Conservation (phyloP, 2,329 filamentous ascomycete species). For the Fusarium lateritium region DNA sequence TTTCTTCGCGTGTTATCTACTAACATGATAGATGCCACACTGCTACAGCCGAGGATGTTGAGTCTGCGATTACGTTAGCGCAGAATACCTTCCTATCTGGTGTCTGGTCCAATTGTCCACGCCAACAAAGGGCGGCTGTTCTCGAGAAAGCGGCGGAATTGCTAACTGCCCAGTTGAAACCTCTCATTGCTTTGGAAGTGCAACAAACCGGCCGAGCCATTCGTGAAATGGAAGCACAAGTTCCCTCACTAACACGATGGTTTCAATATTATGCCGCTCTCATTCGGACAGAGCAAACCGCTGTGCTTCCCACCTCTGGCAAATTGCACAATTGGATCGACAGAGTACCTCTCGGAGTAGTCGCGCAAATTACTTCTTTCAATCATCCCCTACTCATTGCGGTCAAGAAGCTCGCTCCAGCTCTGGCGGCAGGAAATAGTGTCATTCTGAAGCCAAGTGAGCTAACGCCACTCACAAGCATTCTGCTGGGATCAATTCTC, state of each 20-base stretch:
- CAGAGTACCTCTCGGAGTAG: slow-evolving; percentile 70
- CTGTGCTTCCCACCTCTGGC: slow-evolving; percentile 75
- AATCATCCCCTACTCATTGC: slow-evolving; percentile 72
- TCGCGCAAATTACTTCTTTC: slow-evolving; percentile 70
- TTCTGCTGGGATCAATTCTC: slow-evolving; percentile 72
- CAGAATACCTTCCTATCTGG: slow-evolving; percentile 76
- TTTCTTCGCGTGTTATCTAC: too few species aligned
- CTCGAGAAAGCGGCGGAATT: slow-evolving; percentile 72
- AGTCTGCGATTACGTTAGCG: slow-evolving; percentile 59
- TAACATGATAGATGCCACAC: slow-evolving; percentile 44
- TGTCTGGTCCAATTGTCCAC: slow-evolving; percentile 73
- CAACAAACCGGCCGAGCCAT: slow-evolving; percentile 77
- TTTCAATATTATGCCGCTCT: slow-evolving; percentile 79
- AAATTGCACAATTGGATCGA: slow-evolving; percentile 71
- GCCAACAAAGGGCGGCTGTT: slow-evolving; percentile 72
- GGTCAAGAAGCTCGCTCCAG: slow-evolving; percentile 73
- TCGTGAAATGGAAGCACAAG: slow-evolving; percentile 79
- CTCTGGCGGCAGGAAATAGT: slow-evolving; percentile 71
- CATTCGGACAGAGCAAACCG: slow-evolving; percentile 76
- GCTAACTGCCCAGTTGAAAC: slow-evolving; percentile 65
- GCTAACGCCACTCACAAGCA: slow-evolving; percentile 73
- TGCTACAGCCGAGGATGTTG: slow-evolving; percentile 50
- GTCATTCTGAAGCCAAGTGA: slow-evolving; percentile 75
- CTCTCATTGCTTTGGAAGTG: slow-evolving; percentile 75
- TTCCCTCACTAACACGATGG: slow-evolving; percentile 76